phyloP scores from a whole-genome alignment of 768 basidiomycete species.

The button mushroom (Agaricus bisporus) region DNA sequence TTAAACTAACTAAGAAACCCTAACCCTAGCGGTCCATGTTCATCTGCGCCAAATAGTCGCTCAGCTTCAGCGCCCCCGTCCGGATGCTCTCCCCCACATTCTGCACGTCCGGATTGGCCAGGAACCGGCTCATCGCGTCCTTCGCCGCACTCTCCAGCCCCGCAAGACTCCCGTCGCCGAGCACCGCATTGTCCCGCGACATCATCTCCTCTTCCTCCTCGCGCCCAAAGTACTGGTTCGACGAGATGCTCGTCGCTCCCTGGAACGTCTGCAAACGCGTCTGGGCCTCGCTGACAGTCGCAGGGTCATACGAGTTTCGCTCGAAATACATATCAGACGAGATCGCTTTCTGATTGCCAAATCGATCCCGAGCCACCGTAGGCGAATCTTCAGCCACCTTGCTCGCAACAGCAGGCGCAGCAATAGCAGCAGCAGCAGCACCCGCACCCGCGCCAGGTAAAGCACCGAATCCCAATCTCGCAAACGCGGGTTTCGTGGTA shows the following conservation, averaged over 20 bases:
- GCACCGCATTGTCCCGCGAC: slow-evolving; percentile 29
- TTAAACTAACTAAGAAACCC: not conserved
- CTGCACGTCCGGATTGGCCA: slow-evolving; percentile 86
- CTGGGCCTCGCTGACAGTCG: slow-evolving; percentile 68
- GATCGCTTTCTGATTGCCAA: slow-evolving; percentile 90
- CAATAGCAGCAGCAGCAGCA: slow-evolving; percentile 41
- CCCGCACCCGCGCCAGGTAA: slow-evolving; percentile 53
- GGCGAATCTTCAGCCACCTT: slow-evolving; percentile 50
- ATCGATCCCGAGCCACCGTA: slow-evolving; percentile 84
- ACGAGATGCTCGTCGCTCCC: slow-evolving; percentile 90
- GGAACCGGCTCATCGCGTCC: slow-evolving; percentile 66
- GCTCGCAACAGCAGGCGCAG: slow-evolving; percentile 23
- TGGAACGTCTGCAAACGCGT: slow-evolving; percentile 77
- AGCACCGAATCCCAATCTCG: slow-evolving; percentile 81
- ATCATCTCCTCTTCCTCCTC: slow-evolving; percentile 69
- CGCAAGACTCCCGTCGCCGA: slow-evolving; percentile 55
- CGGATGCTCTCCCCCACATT: slow-evolving; percentile 76
- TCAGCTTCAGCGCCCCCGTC: slow-evolving; percentile 75
- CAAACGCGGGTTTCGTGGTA: slow-evolving; percentile 40
- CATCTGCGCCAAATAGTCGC: slow-evolving; percentile 17
- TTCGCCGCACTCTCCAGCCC: slow-evolving; percentile 57
- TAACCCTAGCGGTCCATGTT: slow-evolving; percentile 7
- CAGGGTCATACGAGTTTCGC: slow-evolving; percentile 79
- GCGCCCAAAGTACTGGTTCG: slow-evolving; percentile 93
- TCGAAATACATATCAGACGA: slow-evolving; percentile 98